A percentile compares a stretch with the other conserved stretches of the same genome.
These are phyloP conservation scores for Amanita jacksonii DNA, from an alignment of 768 basidiomycete species.

Conservation along the genomic window DNA sequence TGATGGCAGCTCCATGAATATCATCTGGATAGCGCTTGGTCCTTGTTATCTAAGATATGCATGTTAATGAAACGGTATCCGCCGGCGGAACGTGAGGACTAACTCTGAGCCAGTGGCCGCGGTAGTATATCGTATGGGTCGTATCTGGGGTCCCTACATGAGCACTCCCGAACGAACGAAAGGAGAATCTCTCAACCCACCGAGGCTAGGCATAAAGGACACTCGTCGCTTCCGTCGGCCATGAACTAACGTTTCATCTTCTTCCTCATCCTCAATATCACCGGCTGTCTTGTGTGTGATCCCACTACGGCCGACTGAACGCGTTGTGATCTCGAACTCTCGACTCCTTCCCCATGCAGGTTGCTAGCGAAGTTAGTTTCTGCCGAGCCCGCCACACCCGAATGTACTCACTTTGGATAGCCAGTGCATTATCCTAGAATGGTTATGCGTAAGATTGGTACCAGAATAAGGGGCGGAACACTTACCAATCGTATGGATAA, in stretches of 20 bases:
- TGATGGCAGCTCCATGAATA: slow-evolving; percentile 62
- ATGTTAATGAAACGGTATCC: slow-evolving; percentile 13
- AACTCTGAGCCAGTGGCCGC: slow-evolving; percentile 81
- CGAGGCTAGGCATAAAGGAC: slow-evolving; percentile 78
- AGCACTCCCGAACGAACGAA: too few relatives aligned
- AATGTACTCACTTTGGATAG: slow-evolving; percentile 52
- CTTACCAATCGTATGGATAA: slow-evolving; percentile 78
- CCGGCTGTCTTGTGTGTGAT: slow-evolving; percentile 62
- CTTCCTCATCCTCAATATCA: slow-evolving; percentile 65
- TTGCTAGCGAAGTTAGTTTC: slow-evolving; percentile 45
- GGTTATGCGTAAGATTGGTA: neutral
- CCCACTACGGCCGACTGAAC: slow-evolving; percentile 54
- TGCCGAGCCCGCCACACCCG: neutral
- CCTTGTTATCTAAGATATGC: slow-evolving; percentile 55
- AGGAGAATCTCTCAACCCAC: too few relatives aligned
- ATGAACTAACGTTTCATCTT: slow-evolving; percentile 48
- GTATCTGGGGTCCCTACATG: slow-evolving; percentile 41
- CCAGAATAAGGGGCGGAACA: too few relatives aligned
- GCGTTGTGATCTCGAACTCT: slow-evolving; percentile 86
- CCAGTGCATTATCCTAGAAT: slow-evolving; percentile 90
- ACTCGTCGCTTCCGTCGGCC: slow-evolving; percentile 71
- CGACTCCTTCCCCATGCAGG: slow-evolving; percentile 84
- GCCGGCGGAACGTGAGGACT: slow-evolving; percentile 16
- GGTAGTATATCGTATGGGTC: slow-evolving; percentile 84
- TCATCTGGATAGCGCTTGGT: slow-evolving; percentile 72